Base-by-base conservation (phyloP, 73 alveolate species). In the Tetrahymena thermophila region DNA sequence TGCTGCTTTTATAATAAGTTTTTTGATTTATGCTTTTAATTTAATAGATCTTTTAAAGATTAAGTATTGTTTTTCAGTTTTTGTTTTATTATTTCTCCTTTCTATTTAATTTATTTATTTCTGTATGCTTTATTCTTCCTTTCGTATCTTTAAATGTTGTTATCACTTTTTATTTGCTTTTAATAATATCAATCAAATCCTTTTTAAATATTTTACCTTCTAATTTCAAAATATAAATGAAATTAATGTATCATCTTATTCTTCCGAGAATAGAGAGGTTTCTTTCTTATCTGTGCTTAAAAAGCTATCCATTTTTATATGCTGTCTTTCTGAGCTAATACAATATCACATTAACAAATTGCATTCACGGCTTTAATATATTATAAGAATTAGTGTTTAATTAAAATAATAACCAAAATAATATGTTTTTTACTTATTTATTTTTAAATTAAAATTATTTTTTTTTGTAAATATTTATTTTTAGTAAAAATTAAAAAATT, bases 251-350 rank as follows among this genome's bases (percentile, higher is more conserved):
- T n/a, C 89, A 71, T 71, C 89, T 71, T 71, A 71, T 71, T 71
- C 89, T 71, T 71, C 89, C 89, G 89, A 71, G 89, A 71, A 71
- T 71, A 71, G 89, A 25, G 89, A 71, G 89, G 89, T 71, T 71
- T 71, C 89, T 71, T 71, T 71, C 89, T 71, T 71, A 71, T 71
- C 89, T 71, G 38, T 71, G 89, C 89, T 71, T 14, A 71, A 50
- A 19, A n/a, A 50, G 15, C 10, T 50, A 50, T 50, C 83, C 83
- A 50, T 50, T 50, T 50, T 50, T 50, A 21, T 28, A 50, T 50
- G 83, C 28, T 50, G 83, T 50, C 43, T 71, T 71, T 71, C 89
- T 71, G 89, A 71, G 11, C 40, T 71, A 71, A 71, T 71, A 56
- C 10, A 40, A 40, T 40, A 40, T 7, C 4, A 40, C 44, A 40